phyloP scores from a whole-genome alignment of 2,329 filamentous ascomycete species.

The Blumeriella jaapii region DNA sequence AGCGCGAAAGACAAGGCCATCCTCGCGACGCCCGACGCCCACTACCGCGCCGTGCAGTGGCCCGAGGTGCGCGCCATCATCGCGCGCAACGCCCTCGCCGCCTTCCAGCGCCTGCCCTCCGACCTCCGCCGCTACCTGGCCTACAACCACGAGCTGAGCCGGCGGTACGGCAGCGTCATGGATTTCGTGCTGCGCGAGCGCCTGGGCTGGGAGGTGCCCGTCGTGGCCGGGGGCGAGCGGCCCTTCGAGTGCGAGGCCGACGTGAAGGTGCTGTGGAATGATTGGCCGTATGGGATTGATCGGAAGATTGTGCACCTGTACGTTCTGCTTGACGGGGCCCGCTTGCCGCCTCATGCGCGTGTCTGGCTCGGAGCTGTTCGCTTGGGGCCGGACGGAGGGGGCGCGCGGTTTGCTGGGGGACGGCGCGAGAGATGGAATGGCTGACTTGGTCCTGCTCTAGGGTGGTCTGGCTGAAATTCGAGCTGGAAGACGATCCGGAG shows the following conservation, averaged over 20 bases:
- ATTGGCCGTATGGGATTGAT: constrained; percentile 90
- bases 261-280: constrained; percentile 69
- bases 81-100: constrained; percentile 54
- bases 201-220: constrained; percentile 51
- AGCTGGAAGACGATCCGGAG: constrained; percentile 53
- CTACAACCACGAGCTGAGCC: constrained; percentile 52
- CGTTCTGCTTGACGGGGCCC: too few relatives aligned
- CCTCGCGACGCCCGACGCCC: constrained; percentile 56
- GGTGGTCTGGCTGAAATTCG: constrained; percentile 92
- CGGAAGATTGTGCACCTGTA: constrained; percentile 65
- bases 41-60: constrained; percentile 58
- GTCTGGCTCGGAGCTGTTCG: too few relatives aligned
- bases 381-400: too few relatives aligned
- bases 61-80: constrained; percentile 51
- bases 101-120: constrained; percentile 66
- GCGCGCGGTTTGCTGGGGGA: too few relatives aligned
- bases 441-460: too few relatives aligned
- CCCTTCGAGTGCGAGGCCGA: constrained; percentile 33
- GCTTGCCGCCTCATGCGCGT: too few relatives aligned
- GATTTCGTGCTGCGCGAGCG: constrained; percentile 62
- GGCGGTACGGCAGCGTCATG: constrained; percentile 65
- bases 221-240: constrained; percentile 31
- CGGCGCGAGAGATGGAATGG: too few relatives aligned
- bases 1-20: constrained; percentile 58
- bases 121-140: constrained; percentile 68